These are phyloP conservation scores for Urochloa ruziziensis DNA, from an alignment of 176 grass and related monocot species.

Conservation along the genomic window DNA sequence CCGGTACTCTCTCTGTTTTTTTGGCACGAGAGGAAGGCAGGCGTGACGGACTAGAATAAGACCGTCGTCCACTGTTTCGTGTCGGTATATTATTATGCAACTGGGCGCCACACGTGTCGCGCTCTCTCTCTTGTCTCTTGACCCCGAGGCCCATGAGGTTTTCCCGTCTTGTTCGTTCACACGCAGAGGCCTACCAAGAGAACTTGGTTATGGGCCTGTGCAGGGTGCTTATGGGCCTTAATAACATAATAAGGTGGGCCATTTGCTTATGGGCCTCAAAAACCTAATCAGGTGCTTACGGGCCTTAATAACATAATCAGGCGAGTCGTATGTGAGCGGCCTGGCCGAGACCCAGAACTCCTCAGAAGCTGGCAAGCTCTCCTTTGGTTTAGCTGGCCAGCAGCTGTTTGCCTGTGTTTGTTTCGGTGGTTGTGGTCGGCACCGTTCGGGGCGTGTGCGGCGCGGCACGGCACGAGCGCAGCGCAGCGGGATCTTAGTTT, in stretches of 20 bases:
- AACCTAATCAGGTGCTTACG: too few relatives aligned
- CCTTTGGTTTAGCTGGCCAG: too few relatives aligned
- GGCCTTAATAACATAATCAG: too few relatives aligned
- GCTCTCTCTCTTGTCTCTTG: too few relatives aligned
- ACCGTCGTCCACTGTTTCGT: neutral
- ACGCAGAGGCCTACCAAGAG: neutral
- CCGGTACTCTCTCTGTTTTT: neutral
- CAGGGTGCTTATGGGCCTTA: neutral
- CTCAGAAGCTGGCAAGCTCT: too few relatives aligned
- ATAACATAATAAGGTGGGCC: too few relatives aligned
- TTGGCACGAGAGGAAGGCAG: neutral
- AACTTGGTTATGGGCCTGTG: too few relatives aligned
- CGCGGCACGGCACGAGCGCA: neutral
- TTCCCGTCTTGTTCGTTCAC: neutral
- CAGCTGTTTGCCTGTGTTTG: too few relatives aligned
- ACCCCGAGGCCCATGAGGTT: neutral
- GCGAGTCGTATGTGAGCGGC: too few relatives aligned
- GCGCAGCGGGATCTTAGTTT: neutral
- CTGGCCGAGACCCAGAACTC: neutral
- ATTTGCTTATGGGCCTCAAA: too few relatives aligned
- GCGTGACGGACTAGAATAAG: neutral
- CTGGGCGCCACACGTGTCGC: neutral
- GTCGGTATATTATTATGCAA: neutral
- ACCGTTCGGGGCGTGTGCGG: neutral
- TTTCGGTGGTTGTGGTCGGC: neutral